Evolutionary conservation across 768 basidiomycete genomes (phyloP).

Genomic region (Psilocybe sp.): DNA sequence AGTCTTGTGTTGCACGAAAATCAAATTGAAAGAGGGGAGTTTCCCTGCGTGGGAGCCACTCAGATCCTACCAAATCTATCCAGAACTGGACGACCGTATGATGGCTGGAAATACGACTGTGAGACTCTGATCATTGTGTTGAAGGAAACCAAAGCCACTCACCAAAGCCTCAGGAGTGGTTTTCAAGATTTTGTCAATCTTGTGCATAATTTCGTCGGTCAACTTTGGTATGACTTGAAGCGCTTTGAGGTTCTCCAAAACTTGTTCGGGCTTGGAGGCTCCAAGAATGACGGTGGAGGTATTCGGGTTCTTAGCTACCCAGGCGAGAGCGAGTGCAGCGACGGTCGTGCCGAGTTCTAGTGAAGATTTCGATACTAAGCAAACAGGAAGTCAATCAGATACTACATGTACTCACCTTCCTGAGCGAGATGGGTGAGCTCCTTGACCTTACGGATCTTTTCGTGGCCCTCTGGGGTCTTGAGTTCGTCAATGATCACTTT

Average conservation of each 20-base stretch:
- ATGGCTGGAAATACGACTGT: conserved; percentile 8
- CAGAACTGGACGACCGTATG: conserved; percentile 13
- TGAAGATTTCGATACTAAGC: neutral
- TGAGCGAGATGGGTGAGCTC: conserved; percentile 65
- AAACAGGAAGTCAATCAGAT: neutral
- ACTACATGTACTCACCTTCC: conserved; percentile 30
- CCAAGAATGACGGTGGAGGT: conserved; percentile 71
- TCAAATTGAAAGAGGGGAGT: too few species aligned
- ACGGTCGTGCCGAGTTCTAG: conserved; percentile 42
- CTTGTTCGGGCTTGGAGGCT: conserved; percentile 60
- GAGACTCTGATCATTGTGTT: neutral
- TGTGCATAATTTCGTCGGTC: conserved; percentile 59
- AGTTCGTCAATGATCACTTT: conserved; percentile 52
- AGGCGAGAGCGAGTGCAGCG: conserved; percentile 74
- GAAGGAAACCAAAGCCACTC: conserved; percentile 13
- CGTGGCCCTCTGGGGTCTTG: conserved; percentile 54
- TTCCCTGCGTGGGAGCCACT: neutral
- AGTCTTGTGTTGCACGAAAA: neutral
- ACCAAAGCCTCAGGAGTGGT: conserved; percentile 44
- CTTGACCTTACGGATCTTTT: conserved; percentile 67
- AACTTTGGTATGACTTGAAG: conserved; percentile 72
- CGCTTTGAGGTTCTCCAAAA: conserved; percentile 69
- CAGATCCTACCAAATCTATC: conserved; percentile 13
- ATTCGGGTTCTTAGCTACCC: conserved; percentile 69
- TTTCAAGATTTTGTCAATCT: conserved; percentile 67